Evolutionary conservation across 83 land plant species (phyloP).

Genomic region (Isoetes engelmannii): DNA sequence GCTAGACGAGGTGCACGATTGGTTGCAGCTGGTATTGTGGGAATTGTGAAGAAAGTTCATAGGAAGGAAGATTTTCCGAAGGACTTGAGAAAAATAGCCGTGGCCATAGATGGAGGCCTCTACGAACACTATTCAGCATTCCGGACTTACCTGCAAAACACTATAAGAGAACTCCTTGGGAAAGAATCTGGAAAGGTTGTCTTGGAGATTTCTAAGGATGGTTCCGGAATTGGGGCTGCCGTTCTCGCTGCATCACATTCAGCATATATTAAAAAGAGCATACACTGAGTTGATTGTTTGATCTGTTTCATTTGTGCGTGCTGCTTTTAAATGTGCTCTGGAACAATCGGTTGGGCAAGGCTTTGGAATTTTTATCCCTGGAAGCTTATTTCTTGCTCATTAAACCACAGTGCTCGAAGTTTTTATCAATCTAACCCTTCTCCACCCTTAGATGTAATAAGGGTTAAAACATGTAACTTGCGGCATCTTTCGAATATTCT

Average conservation of each 20-base stretch:
- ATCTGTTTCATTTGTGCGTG: no score
- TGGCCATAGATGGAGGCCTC: constrained; percentile 61
- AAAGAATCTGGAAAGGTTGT: constrained; percentile 23
- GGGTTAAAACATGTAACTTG: no score
- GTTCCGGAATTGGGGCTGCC: constrained; percentile 40
- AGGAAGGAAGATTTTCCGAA: constrained; percentile 36
- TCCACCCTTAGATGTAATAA: no score
- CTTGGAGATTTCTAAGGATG: constrained; percentile 42
- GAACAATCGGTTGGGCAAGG: no score
- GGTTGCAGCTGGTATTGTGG: constrained; percentile 68
- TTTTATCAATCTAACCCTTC: no score
- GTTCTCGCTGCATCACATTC: constrained; percentile 55
- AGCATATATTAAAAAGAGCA: no score
- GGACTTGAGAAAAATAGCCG: constrained; percentile 30
- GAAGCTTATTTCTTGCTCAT: no score
- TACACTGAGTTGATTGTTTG: no score
- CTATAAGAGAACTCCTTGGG: constrained; percentile 50
- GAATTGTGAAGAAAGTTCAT: constrained; percentile 53
- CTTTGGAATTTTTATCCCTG: no score
- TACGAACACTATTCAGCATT: constrained; percentile 51
- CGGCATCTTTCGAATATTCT: no score
- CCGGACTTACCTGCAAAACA: constrained; percentile 36
- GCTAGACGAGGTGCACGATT: constrained; percentile 50
- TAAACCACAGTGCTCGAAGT: no score
- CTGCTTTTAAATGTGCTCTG: no score